These are phyloP conservation scores for Quercus dentata DNA, from an alignment of 306 rosid genomes.

Conservation along the genomic window DNA sequence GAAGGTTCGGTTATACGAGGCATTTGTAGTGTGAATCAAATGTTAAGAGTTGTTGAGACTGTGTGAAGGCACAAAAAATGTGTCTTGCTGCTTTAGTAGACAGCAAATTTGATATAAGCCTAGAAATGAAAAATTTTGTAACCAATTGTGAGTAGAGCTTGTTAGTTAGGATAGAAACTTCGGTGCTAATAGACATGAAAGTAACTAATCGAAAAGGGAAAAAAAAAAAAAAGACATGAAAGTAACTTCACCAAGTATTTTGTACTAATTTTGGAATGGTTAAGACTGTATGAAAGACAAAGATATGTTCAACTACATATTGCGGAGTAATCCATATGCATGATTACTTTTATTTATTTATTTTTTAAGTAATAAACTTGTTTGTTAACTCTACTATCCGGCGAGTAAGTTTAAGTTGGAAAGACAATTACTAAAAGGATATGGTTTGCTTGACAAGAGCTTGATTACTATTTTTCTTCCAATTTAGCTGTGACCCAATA, in stretches of 20 bases:
- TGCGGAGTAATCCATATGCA: too few species aligned
- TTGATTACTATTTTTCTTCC: background rate
- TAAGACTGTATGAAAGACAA: too few species aligned
- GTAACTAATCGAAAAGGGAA: background rate
- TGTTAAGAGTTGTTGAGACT: background rate
- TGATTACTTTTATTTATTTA: background rate
- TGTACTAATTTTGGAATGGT: too few species aligned
- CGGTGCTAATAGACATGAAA: too few species aligned
- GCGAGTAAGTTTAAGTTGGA: background rate
- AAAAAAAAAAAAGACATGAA: background rate
- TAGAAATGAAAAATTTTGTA: background rate
- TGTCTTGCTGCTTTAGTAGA: background rate
- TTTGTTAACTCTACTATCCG: background rate
- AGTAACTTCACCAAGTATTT: too few species aligned
- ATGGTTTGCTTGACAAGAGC: background rate
- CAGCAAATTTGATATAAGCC: background rate
- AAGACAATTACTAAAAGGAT: background rate
- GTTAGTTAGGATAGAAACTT: background rate
- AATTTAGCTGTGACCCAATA: background rate
- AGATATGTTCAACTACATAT: too few species aligned
- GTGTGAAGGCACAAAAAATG: background rate
- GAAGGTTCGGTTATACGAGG: background rate
- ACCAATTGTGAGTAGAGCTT: background rate
- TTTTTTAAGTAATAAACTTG: too few species aligned
- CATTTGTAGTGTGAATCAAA: background rate